Conservation (phyloP, 108 stramenopile species). For the Nitzschia putrida region DNA sequence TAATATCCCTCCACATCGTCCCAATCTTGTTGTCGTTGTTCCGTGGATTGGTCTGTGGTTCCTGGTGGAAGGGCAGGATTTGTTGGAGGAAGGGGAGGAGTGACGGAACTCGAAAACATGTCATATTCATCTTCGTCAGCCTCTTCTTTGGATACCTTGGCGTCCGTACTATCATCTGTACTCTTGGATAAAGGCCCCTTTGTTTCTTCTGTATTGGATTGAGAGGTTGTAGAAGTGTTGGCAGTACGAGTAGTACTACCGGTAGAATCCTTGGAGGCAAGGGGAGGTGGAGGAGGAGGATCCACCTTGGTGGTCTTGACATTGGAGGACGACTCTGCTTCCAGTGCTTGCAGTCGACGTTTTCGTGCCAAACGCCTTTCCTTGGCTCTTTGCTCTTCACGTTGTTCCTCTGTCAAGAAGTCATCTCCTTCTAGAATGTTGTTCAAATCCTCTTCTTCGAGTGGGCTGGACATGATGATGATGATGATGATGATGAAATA, state of each 20-base stretch:
- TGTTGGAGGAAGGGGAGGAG: slow-evolving; percentile 1
- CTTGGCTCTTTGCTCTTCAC: slow-evolving; percentile 46
- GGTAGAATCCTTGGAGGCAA: background rate
- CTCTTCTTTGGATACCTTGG: background rate
- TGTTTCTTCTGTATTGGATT: background rate
- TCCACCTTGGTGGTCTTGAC: slow-evolving; percentile 20
- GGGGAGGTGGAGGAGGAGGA: background rate
- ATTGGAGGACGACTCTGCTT: background rate
- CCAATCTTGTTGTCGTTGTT: slow-evolving; percentile 74
- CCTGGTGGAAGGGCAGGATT: background rate
- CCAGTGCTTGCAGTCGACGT: slow-evolving; percentile 20
- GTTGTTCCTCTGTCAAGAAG: slow-evolving; percentile 44
- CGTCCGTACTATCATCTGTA: background rate
- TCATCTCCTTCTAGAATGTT: slow-evolving; percentile 25
- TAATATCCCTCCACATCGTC: slow-evolving; percentile 99
- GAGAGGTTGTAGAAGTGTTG: background rate
- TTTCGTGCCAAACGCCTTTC: slow-evolving; percentile 22
- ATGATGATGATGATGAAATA: too few species aligned
- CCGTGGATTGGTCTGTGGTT: slow-evolving; percentile 9
- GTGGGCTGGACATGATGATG: background rate
- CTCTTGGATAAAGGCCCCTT: background rate
- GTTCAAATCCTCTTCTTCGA: slow-evolving; percentile 20
- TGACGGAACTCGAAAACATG: slow-evolving; percentile 46
- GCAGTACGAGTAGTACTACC: slow-evolving; percentile 1
- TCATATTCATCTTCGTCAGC: slow-evolving; percentile 42